Base-by-base conservation (phyloP, 148 eudicot species). In the Bassia scoparia region DNA sequence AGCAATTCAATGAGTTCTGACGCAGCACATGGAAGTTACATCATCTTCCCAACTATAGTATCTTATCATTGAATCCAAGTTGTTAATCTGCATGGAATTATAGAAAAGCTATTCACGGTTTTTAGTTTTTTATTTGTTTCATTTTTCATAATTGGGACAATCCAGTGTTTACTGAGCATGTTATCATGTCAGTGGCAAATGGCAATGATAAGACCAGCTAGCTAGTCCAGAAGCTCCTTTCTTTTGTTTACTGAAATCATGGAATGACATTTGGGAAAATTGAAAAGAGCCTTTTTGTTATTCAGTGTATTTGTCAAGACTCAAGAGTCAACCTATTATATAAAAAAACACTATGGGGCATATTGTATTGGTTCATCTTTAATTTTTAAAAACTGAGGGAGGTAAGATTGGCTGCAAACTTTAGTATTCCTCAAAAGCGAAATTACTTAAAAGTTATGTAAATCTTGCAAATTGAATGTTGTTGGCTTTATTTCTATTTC, bases 21-120 rank as follows among this genome's bases (percentile, higher is more conserved):
- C 41, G 41, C 49, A 64, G 71, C 76, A 78, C 80, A 72, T 78
- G 80, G 80, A 62, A 77, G 29, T 71, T 53, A 77, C 49, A 64
- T 71, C 69, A 54, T 54, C 31, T 64, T 50, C 69, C 80, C 80
- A 77, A 71, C 63, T 71, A 64, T 64, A 70, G 41, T 70, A 77
- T 53, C 12, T 33, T 38, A 70, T 70, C 15, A 52, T 50, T 61
- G 49, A 50, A 55, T 38, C 55, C 74, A 76, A 76, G 67, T 76
- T 68, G 78, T 30, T 33, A 49, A 24, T 44, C 29, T 61, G 63
- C 62, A 46, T 76, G 50, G 69, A 48, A 30, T 30, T 69, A 58
- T 54, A 62, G 38, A 29, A 69, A 69, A 48, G 43, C 53, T 21
- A 37, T 50, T 75, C 49, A 20, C 69, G 26, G 31, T 44, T 78